phyloP scores from a whole-genome alignment of 148 eudicot genomes.

The Persicaria maculosa region DNA sequence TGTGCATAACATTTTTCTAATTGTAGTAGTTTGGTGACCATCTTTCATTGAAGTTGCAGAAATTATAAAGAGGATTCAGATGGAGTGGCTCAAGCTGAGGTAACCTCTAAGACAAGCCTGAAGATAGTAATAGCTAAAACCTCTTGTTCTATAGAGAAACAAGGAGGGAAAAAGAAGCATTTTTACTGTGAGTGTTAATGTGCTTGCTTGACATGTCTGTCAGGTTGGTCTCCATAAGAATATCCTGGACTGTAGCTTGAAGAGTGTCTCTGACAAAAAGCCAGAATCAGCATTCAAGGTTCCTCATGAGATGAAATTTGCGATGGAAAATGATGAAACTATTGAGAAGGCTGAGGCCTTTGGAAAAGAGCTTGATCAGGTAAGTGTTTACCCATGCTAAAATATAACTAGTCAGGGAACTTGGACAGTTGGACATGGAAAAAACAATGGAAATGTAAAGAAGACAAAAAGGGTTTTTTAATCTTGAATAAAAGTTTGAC shows the following conservation, averaged over 20 bases:
- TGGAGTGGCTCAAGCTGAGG: neutral
- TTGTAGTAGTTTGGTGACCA: conserved; percentile 3
- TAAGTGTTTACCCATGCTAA: conserved; percentile 26
- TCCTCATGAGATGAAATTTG: conserved; percentile 29
- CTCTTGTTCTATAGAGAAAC: neutral
- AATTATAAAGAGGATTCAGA: neutral
- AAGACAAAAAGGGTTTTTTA: neutral
- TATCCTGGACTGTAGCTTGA: conserved; percentile 19
- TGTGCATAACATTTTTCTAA: neutral
- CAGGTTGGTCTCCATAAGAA: conserved; percentile 35
- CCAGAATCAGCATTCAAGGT: conserved; percentile 22
- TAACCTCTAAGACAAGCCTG: neutral
- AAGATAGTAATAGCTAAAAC: neutral
- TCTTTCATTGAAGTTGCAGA: neutral
- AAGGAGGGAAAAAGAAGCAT: neutral
- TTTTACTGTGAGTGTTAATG: neutral
- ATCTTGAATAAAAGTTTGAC: neutral
- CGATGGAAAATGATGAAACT: conserved; percentile 40
- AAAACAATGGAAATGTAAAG: neutral
- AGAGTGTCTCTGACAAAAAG: conserved; percentile 14
- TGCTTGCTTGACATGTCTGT: neutral
- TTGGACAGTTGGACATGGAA: neutral
- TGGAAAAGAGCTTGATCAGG: conserved; percentile 72
- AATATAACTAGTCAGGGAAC: neutral
- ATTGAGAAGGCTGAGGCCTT: conserved; percentile 78